Evolutionary conservation across 2,329 filamentous ascomycete genomes (phyloP), one percentile per base, ranked within the genome.

Genomic region (Colletotrichum chlorophyti): DNA sequence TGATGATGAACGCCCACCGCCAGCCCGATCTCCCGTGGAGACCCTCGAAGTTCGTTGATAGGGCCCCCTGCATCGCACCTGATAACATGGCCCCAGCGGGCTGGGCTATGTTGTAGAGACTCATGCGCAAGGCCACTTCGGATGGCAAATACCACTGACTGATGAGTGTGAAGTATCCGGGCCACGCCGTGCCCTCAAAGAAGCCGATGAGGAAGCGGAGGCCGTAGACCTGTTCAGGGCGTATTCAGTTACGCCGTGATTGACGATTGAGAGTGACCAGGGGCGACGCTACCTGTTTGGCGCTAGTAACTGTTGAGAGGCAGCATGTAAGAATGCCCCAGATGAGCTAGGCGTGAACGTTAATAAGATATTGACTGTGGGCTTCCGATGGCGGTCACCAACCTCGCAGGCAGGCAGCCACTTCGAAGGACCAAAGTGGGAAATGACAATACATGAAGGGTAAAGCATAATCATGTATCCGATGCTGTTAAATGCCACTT

Each of bases 21-120:
- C 68, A 77, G 0, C 71, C 75, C 2, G 69, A 64, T 17, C 70
- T 62, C 1, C 81, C 82, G 10, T 67, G 67, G 0, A 78, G 69
- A 1, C 82, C 82, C 26, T 80, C 79, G 0, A 86, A 72, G 21
- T 79, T 79, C 64, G 84, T 83, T 1, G 80, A 79, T 0, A 79
- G 82, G 1, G 82, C 77, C 0, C 73, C 71, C 69, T 84, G 81
- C 0, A 85, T 73, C 52, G 83, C 85, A 1, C 82, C 82, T 12
- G 79, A 81, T 46, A 85, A 79, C 79, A 85, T 83, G 15, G 74
- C 71, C 0, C 80, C 83, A 0, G 83, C 72, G 3, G 77, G 79
- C 11, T 81, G 79, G n/a, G 78, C 80, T 0, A 82, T 75, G 48
- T 79, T 74, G 65, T 80, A 79, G 31, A 80, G 73, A 47, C 76